These are phyloP conservation scores for Recurvomyces mirabilis DNA, from an alignment of 495 filamentous ascomycete genomes.

Conservation along the genomic window DNA sequence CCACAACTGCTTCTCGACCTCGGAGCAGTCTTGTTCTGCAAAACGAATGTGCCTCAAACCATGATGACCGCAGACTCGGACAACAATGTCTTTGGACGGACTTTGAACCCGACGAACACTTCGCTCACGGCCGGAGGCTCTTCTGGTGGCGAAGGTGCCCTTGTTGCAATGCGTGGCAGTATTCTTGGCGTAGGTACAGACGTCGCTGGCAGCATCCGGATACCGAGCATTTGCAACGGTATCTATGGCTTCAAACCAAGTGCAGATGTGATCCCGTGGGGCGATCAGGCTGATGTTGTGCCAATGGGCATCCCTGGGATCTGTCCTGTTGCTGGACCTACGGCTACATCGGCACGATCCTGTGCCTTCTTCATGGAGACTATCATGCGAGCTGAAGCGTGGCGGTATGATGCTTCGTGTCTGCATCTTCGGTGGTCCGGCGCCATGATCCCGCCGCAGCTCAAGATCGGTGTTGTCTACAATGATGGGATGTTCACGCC, in stretches of 20 bases:
- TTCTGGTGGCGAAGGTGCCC: conserved; percentile 43
- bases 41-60: conserved; percentile 32
- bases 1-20: neutral
- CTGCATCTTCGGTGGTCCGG: too few species aligned
- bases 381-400: too few species aligned
- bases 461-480: too few species aligned
- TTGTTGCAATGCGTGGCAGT: conserved; percentile 26
- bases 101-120: conserved; percentile 26
- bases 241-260: conserved; percentile 47
- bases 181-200: conserved; percentile 42
- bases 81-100: conserved; percentile 31
- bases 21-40: conserved; percentile 5
- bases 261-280: too few species aligned
- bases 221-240: conserved; percentile 52
- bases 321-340: too few species aligned
- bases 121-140: conserved; percentile 42
- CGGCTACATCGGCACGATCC: too few species aligned
- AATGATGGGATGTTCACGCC: too few species aligned
- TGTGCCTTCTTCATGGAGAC: too few species aligned
- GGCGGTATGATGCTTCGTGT: too few species aligned
- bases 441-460: too few species aligned
- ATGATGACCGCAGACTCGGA: conserved; percentile 27
- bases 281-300: too few species aligned
- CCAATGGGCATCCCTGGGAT: too few species aligned
- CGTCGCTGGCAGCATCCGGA: conserved; percentile 57